Percentiles rank a stretch among this genome's conserved stretches.
phyloP scores from a whole-genome alignment of 352 stramenopile genomes.

The Blastocystis sp. region DNA sequence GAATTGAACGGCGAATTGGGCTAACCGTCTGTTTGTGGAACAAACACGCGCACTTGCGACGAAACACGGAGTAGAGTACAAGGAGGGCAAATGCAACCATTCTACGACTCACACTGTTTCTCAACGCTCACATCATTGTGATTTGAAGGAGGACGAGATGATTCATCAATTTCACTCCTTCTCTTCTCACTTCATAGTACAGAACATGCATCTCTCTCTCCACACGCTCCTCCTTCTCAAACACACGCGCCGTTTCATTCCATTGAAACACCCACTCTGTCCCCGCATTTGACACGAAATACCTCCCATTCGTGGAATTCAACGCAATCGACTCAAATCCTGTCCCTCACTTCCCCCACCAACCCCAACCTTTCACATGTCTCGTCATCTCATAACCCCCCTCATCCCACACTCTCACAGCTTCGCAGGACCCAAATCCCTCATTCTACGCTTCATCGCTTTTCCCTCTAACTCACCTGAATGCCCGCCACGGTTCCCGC shows the following conservation, averaged over 20 bases:
- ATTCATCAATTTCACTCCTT: neutral
- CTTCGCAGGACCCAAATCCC: slow-evolving; percentile 31
- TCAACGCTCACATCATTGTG: neutral
- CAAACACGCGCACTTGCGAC: slow-evolving; percentile 16
- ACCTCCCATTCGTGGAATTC: too few species aligned
- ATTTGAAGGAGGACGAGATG: neutral
- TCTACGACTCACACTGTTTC: neutral
- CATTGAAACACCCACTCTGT: neutral
- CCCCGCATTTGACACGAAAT: too few species aligned
- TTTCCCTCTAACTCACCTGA: neutral
- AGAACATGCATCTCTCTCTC: neutral
- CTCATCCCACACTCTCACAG: neutral
- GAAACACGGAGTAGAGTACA: neutral
- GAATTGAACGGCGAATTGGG: slow-evolving; percentile 24
- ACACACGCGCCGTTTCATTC: neutral
- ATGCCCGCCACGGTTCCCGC: neutral
- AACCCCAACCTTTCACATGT: neutral
- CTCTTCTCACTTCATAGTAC: neutral
- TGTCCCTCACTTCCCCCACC: neutral
- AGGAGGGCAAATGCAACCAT: neutral
- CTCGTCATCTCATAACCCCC: neutral
- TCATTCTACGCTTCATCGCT: slow-evolving; percentile 33
- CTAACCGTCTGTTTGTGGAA: slow-evolving; percentile 27
- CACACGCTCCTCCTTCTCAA: neutral
- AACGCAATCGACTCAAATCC: neutral